Evolutionary conservation across 331 rosid species (phyloP).

Genomic region (Pyrus hybrid): DNA sequence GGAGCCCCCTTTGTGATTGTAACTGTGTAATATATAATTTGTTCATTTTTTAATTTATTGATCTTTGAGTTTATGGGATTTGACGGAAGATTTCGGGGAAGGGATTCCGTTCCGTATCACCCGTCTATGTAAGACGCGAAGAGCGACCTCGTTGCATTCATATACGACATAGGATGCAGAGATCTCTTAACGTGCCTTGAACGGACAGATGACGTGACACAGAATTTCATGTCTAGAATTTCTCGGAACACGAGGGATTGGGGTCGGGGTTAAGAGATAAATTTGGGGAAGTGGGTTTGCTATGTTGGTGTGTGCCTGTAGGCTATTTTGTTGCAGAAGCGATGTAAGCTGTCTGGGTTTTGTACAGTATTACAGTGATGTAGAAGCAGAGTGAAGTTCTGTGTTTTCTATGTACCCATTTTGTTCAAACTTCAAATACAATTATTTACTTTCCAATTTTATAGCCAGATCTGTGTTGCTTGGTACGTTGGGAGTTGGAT

Average conservation of each 20-base stretch:
- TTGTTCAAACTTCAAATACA: background rate
- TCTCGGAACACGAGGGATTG: too few relatives aligned
- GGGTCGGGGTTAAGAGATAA: background rate
- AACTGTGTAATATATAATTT: background rate
- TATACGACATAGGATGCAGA: too few relatives aligned
- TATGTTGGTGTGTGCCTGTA: background rate
- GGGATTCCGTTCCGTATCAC: too few relatives aligned
- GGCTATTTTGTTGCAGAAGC: background rate
- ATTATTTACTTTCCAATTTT: background rate
- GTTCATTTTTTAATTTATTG: background rate
- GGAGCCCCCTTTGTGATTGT: background rate
- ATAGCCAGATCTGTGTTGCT: background rate
- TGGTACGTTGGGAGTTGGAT: background rate
- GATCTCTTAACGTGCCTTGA: too few relatives aligned
- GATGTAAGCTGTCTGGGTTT: background rate
- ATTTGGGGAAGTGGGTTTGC: too few relatives aligned
- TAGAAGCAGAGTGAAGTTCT: background rate
- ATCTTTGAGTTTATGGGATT: background rate
- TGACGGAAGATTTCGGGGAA: too few relatives aligned
- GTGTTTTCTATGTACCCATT: background rate
- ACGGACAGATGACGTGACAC: too few relatives aligned
- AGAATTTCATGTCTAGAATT: too few relatives aligned
- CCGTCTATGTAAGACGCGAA: too few relatives aligned
- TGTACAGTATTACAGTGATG: background rate
- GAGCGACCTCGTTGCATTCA: too few relatives aligned